These are phyloP conservation scores for Rosa hybrid DNA, from an alignment of 331 rosid species.

Conservation along the genomic window DNA sequence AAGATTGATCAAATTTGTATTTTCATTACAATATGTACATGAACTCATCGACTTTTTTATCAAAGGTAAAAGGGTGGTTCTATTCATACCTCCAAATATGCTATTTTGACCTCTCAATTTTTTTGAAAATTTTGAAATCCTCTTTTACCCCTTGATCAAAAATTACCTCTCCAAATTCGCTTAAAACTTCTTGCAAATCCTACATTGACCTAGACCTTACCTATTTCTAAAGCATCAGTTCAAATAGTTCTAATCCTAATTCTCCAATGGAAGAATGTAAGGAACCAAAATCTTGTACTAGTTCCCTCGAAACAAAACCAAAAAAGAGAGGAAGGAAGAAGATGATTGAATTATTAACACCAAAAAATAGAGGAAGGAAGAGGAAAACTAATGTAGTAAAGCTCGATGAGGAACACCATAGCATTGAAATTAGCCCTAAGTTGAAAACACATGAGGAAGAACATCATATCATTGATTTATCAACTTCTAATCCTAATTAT, in stretches of 20 bases:
- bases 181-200: constrained; percentile 52
- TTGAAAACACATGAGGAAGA: too few relatives aligned
- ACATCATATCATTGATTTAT: not conserved
- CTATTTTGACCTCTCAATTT: too few relatives aligned
- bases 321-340: not conserved
- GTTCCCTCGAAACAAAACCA: not conserved
- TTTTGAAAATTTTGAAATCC: too few relatives aligned
- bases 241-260: not conserved
- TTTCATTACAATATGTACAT: too few relatives aligned
- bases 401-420: too few relatives aligned
- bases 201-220: constrained; percentile 26
- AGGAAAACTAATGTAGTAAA: not conserved
- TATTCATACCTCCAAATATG: too few relatives aligned
- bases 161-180: constrained; percentile 26
- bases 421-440: too few relatives aligned
- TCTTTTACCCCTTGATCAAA: too few relatives aligned
- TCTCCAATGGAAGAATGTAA: not conserved
- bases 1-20: too few relatives aligned
- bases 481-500: not conserved
- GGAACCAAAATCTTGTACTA: not conserved
- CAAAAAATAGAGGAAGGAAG: not conserved
- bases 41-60: too few relatives aligned
- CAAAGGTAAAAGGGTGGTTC: too few relatives aligned
- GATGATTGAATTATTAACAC: not conserved
- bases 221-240: not conserved